phyloP scores from a whole-genome alignment of 78 protist species.

The Polysphondylium violaceum region DNA sequence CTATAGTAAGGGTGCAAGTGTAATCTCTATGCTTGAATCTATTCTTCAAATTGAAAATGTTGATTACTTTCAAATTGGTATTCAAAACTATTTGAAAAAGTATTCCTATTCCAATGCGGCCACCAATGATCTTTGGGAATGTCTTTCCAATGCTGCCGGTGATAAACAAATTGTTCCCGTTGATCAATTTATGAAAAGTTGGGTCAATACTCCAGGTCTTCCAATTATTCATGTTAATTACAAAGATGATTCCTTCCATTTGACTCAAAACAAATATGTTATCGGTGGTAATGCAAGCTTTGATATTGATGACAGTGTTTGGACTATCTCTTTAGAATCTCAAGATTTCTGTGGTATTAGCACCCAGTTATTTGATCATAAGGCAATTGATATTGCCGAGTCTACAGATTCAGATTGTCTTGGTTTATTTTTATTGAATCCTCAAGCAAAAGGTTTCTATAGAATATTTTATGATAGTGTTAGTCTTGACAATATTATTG shows the following conservation, averaged over 20 bases:
- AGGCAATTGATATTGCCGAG: background rate
- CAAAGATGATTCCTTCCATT: too few species aligned
- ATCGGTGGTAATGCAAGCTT: too few species aligned
- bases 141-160: background rate
- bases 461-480: background rate
- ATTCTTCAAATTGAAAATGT: constrained; percentile 27
- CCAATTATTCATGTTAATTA: too few species aligned
- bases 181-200: constrained; percentile 29
- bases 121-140: constrained; percentile 71
- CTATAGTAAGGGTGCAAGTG: constrained; percentile 87
- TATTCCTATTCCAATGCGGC: constrained; percentile 78
- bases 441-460: constrained; percentile 17
- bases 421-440: background rate
- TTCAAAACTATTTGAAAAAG: constrained; percentile 78
- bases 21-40: constrained; percentile 89
- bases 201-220: constrained; percentile 34
- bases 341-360: background rate
- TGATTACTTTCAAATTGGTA: constrained; percentile 85
- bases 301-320: too few species aligned
- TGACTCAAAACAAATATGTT: too few species aligned
- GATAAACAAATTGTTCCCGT: background rate
- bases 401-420: too few species aligned
- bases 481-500: background rate
- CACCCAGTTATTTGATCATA: background rate
- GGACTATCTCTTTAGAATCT: background rate